Evolutionary conservation across 768 basidiomycete species (phyloP).

Genomic region (Tulasnella sp.): DNA sequence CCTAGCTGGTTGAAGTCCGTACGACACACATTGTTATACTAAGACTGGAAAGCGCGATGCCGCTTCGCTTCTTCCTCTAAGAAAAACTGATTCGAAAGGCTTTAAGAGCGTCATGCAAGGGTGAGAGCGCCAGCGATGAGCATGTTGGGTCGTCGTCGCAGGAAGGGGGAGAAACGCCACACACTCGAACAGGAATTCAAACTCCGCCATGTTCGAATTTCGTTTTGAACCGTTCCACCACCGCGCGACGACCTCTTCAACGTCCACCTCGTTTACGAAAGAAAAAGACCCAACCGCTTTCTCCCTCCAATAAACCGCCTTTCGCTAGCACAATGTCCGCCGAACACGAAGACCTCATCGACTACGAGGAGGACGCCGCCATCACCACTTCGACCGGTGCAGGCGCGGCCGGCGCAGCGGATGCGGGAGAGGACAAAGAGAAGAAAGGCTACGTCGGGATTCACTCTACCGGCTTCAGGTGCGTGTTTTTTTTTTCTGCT

Average conservation of each 20-base stretch:
- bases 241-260: not conserved
- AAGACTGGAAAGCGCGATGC: too few relatives aligned
- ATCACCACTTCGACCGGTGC: conserved; percentile 36
- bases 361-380: conserved; percentile 89
- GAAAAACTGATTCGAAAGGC: too few relatives aligned
- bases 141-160: not conserved
- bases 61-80: too few relatives aligned
- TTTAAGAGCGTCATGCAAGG: too few relatives aligned
- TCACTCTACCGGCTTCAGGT: conserved; percentile 99
- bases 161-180: not conserved
- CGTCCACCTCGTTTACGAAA: not conserved
- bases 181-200: not conserved
- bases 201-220: not conserved
- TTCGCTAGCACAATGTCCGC: conserved; percentile 9
- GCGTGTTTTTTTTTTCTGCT: too few relatives aligned
- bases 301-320: not conserved
- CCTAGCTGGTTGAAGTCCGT: too few relatives aligned
- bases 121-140: too few relatives aligned
- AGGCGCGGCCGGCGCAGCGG: conserved; percentile 32
- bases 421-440: conserved; percentile 55
- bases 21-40: too few relatives aligned
- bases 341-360: conserved; percentile 86
- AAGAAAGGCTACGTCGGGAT: conserved; percentile 99
- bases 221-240: not conserved
- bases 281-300: not conserved